Base-by-base conservation (phyloP, 2,329 filamentous ascomycete genomes). In the Beauveria brongniartii region DNA sequence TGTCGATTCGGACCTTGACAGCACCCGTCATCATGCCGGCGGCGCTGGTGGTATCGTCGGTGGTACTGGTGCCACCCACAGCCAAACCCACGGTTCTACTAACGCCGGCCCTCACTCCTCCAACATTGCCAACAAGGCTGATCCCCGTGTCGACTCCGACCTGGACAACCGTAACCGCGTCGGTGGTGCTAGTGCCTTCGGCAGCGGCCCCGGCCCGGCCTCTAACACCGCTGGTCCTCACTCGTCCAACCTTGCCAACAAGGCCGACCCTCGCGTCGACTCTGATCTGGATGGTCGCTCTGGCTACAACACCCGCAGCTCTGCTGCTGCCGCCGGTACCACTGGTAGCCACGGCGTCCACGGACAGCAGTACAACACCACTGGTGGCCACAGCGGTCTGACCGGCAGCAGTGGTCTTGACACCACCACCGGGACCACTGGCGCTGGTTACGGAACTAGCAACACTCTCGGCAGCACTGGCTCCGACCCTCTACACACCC, bases 1-100 rank as follows among this genome's bases (percentile, higher is more conserved):
- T n/a, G 72, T 82, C 50, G 80, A 83, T 67, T 79, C 76, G 43
- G 78, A 83, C 66, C 71, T 77, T 10, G 77, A 79, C 62, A 70
- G 71, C 50, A 30, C 12, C 34, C 34, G 34, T 37, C 34, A 37
- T 3, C 34, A 37, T 37, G 34, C 34, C 34, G 34, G 34, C 12
- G 34, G 34, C 12, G 34, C 34, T 37, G 34, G 34, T 4, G 34
- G 34, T 37, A 37, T 37, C 10, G 30, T 34, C 12, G 34, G 34
- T 2, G 34, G 34, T 37, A 14, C 34, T 6, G 34, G 12, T 37
- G 34, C 34, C 34, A 37, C 34, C 34, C 34, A 37, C 34, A 5
- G 34, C 34, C 34, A 37, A 37, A 37, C 34, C 12, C 34, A 37
- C 34, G 12, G 34, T 37, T 37, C 34, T 12, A 37, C 34, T 2